These are phyloP conservation scores for Coniochaeta prunicola DNA, from an alignment of 2,329 filamentous ascomycete species.

Conservation along the genomic window DNA sequence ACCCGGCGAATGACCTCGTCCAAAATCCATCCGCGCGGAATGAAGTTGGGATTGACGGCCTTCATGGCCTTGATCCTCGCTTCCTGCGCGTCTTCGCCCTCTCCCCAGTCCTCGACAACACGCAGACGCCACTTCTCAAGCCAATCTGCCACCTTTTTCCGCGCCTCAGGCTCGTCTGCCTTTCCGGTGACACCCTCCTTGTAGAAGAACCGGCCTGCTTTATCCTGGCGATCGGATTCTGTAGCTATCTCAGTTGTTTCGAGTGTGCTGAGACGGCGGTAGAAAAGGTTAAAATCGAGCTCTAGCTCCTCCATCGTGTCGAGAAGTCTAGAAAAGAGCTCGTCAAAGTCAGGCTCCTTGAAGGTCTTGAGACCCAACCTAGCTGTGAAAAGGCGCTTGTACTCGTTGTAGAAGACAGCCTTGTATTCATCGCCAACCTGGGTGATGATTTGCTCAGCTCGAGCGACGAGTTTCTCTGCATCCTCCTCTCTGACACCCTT, in stretches of 20 bases:
- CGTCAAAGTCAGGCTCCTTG: slow-evolving; percentile 69
- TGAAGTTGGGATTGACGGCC: slow-evolving; percentile 83
- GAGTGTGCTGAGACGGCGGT: slow-evolving; percentile 67
- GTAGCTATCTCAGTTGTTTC: slow-evolving; percentile 56
- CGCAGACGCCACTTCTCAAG: slow-evolving; percentile 69
- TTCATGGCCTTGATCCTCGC: slow-evolving; percentile 71
- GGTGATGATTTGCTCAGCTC: slow-evolving; percentile 78
- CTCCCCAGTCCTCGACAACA: slow-evolving; percentile 58
- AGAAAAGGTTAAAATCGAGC: slow-evolving; percentile 92
- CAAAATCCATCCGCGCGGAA: slow-evolving; percentile 84
- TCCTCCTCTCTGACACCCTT: slow-evolving; percentile 65
- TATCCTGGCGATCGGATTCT: slow-evolving; percentile 53
- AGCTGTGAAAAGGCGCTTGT: slow-evolving; percentile 74
- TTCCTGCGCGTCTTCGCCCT: slow-evolving; percentile 36
- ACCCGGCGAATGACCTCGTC: slow-evolving; percentile 89
- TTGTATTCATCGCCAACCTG: slow-evolving; percentile 83
- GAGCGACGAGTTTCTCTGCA: slow-evolving; percentile 62
- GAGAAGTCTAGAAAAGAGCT: slow-evolving; percentile 72
- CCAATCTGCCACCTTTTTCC: slow-evolving; percentile 67
- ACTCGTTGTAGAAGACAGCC: slow-evolving; percentile 78
- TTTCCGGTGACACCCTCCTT: slow-evolving; percentile 56
- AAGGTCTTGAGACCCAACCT: slow-evolving; percentile 68
- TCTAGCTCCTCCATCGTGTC: slow-evolving; percentile 76
- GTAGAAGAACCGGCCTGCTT: slow-evolving; percentile 73
- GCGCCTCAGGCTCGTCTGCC: slow-evolving; percentile 55